These are phyloP conservation scores for Epicoccum sorghinum DNA, from an alignment of 2,329 filamentous ascomycete genomes.

Conservation along the genomic window DNA sequence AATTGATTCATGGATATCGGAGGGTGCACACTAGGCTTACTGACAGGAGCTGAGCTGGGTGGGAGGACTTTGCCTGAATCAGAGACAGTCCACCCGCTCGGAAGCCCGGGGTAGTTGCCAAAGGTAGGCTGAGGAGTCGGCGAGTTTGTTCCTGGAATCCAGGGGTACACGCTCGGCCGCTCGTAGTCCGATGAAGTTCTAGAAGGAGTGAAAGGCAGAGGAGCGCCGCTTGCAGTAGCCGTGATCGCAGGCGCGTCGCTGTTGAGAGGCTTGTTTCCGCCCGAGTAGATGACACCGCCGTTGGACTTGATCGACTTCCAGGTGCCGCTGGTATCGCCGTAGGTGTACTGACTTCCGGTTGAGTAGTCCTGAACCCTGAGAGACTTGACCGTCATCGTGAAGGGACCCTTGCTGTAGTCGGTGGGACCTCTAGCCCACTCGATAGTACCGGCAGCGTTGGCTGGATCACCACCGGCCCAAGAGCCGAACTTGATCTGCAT, in stretches of 20 bases:
- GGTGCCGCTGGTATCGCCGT: slow-evolving; percentile 76
- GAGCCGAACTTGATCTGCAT: slow-evolving; percentile 93
- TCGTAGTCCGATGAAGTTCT: slow-evolving; percentile 59
- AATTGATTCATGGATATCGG: slow-evolving; percentile 2
- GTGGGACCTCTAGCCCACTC: slow-evolving; percentile 87
- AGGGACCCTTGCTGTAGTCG: slow-evolving; percentile 83
- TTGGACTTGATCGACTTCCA: slow-evolving; percentile 83
- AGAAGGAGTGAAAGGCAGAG: slow-evolving; percentile 71
- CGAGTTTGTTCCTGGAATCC: slow-evolving; percentile 64
- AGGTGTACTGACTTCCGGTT: slow-evolving; percentile 83
- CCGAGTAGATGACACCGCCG: slow-evolving; percentile 75
- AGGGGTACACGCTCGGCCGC: slow-evolving; percentile 59
- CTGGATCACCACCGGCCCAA: slow-evolving; percentile 89
- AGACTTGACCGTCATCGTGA: slow-evolving; percentile 80
- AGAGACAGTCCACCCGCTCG: slow-evolving; percentile 81
- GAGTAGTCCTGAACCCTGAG: slow-evolving; percentile 88
- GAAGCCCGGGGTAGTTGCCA: slow-evolving; percentile 64
- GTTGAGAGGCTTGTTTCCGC: slow-evolving; percentile 59
- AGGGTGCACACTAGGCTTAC: slow-evolving; percentile 56
- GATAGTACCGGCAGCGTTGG: slow-evolving; percentile 81
- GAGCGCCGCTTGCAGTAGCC: slow-evolving; percentile 65
- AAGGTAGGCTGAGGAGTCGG: slow-evolving; percentile 54
- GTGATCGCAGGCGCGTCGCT: slow-evolving; percentile 67
- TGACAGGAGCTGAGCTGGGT: slow-evolving; percentile 69
- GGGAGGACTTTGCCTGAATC: slow-evolving; percentile 79